Percentiles rank a stretch among this genome's conserved stretches.
Evolutionary conservation across 495 filamentous ascomycete genomes (phyloP).

Genomic region (Xylaria longipes): DNA sequence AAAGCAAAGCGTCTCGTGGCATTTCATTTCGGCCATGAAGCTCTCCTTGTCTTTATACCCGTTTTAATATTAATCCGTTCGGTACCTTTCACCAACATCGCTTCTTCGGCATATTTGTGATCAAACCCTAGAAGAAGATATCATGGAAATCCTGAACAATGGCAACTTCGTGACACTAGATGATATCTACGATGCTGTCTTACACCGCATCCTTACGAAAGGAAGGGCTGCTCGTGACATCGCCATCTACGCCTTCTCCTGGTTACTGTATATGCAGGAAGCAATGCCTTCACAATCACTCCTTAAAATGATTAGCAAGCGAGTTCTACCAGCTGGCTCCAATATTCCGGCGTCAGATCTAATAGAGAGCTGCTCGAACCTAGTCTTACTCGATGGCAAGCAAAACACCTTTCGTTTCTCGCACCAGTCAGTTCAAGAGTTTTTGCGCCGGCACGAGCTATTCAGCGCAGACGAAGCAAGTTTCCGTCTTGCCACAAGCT

Average conservation of each 20-base stretch:
- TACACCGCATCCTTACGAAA: not conserved
- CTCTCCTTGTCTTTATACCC: not conserved
- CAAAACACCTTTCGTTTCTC: not conserved
- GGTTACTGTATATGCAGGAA: not conserved
- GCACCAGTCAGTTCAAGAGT: not conserved
- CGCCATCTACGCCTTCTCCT: not conserved
- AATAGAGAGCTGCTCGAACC: not conserved
- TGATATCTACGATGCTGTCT: not conserved
- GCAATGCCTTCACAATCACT: not conserved
- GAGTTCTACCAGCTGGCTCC: not conserved
- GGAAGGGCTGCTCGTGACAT: not conserved
- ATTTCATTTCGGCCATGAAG: too few relatives aligned
- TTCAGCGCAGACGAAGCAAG: not conserved
- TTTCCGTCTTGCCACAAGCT: not conserved
- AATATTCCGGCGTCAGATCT: not conserved
- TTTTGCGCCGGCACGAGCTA: not conserved
- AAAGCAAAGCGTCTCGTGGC: too few relatives aligned
- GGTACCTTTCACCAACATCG: not conserved
- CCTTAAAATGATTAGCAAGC: not conserved
- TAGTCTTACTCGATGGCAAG: not conserved
- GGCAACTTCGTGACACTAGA: not conserved
- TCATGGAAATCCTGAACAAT: not conserved
- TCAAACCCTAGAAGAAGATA: not conserved
- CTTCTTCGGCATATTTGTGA: not conserved
- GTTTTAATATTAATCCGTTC: not conserved